Base-by-base conservation (phyloP, 768 basidiomycete species). In the Inosperma sp. region DNA sequence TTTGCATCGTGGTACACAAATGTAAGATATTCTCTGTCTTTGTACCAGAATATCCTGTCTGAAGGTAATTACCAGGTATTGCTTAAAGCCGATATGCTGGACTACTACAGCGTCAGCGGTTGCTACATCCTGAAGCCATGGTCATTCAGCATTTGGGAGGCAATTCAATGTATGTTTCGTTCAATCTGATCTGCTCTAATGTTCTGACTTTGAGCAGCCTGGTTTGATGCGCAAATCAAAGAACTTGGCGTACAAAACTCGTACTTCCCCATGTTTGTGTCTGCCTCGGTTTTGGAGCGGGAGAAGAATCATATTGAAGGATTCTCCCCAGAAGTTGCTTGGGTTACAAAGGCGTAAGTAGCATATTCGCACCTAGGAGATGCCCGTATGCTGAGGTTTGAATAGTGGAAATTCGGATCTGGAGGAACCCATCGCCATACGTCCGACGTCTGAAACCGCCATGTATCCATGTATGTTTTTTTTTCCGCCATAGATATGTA, bases 261-360 rank as follows among this genome's bases (percentile, higher is more conserved):
- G 4, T 99, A 97, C 65, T 99, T 99, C 80, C 96, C 96, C 3
- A 97, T 99, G 92, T 98, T 98, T 61, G 88, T 99, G 27, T 94
- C 93, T 0, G 69, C 80, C 51, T 92, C 89, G 50, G 89, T 94
- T 21, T 80, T 99, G 50, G 94, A 99, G 69, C 81, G 89, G 47
- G 96, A 99, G 70, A 98, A 98, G 73, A 84, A 98, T 61, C 96
- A 99, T 66, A 92, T 99, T 52, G 96, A 98, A 67, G 96, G 96
- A 2, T 99, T 99, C 73, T 95, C 95, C 51, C 94, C 96, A 3
- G 96, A 99, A 70, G 96, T 99, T 27, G 96, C 96, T n/a, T 99
- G 96, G 96, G 96, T 99, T 50, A 99, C 96, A 21, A 78, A 81
- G 70, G 95, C 95, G 89, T 93, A 62, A 64, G 90, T 78, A 41